Base-by-base conservation (phyloP, 768 basidiomycete species). In the Coprinopsis sp. region DNA sequence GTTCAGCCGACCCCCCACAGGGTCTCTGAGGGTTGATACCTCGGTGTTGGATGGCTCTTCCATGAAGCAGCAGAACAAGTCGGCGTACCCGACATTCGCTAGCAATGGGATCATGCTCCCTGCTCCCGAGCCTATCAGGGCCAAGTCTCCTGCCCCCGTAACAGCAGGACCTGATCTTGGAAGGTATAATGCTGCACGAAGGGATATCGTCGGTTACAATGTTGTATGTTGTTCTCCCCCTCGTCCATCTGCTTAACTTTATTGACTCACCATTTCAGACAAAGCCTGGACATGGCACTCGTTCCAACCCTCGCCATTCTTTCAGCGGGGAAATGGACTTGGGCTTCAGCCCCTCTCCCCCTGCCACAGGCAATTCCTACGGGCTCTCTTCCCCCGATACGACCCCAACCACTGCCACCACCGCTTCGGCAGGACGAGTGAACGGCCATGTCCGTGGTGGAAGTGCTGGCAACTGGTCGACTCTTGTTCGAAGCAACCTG, bases 161-260 rank as follows among this genome's bases (percentile, higher is more conserved):
- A 91, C 88, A 48, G 88, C 88, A 47, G 89, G 87, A 40, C 89
- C 88, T 52, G 88, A 91, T 65, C 71, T 91, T 34, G 88, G 89
- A 56, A 74, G 89, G 56, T 84, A 88, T 58, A 82, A 79, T 58
- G 76, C 47, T 2, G 76, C 81, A 18, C 75, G 87, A 33, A 61
- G 81, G 54, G 87, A 86, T 59, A 88, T 87, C 55, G 82, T 88
- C 43, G 79, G 84, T 27, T 81, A 78, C 62, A 78, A 74, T 52
- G 81, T 82, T 69, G 87, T 87, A 60, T 47, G 74, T 56, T 30
- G 6, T 37, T 12, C 16, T 36, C 16, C 41, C 14, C 21, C 21
- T 40, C 30, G 46, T 33, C n/a, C n/a, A n/a, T n/a, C n/a, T n/a
- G n/a, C n/a, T n/a, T n/a, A 13, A 21, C 22, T 19, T 37, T 31